Conservation (phyloP, 2,329 filamentous ascomycete genomes). For the Fusarium sp. region DNA sequence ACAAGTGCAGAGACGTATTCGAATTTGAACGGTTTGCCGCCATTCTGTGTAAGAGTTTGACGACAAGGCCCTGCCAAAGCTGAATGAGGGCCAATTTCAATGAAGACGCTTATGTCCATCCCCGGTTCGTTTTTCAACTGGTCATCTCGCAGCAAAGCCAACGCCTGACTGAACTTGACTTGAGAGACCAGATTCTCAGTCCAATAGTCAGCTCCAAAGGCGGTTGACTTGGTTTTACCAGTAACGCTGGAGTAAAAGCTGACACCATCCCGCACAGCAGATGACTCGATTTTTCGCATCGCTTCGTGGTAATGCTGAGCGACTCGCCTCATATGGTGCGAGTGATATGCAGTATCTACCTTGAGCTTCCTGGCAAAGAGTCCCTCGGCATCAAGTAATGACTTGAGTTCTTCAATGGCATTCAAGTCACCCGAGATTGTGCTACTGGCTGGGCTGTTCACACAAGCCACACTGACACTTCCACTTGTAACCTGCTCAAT, state of each 20-base stretch:
- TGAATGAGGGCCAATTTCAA: slow-evolving; percentile 4
- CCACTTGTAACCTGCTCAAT: background rate
- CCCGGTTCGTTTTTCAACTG: background rate
- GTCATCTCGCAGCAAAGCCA: background rate
- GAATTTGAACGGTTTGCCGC: background rate
- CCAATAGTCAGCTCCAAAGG: background rate
- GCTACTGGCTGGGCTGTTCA: slow-evolving; percentile 2
- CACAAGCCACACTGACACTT: slow-evolving; percentile 1
- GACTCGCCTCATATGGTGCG: slow-evolving; percentile 1
- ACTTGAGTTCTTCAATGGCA: slow-evolving; percentile 2
- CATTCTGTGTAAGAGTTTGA: background rate
- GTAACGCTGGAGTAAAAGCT: slow-evolving; percentile 6
- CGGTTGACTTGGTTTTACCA: background rate
- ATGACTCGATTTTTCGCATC: background rate
- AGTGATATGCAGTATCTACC: slow-evolving; percentile 11
- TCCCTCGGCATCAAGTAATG: background rate
- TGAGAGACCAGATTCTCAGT: background rate
- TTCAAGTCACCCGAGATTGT: background rate
- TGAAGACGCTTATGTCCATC: background rate
- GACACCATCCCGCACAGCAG: background rate
- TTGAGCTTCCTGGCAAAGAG: slow-evolving; percentile 5
- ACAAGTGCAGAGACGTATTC: background rate
- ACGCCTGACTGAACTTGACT: slow-evolving; percentile 8
- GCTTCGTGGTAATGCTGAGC: background rate
- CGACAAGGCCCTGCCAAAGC: background rate